phyloP scores from a whole-genome alignment of 768 basidiomycete species.

The Termitomyces sp. region DNA sequence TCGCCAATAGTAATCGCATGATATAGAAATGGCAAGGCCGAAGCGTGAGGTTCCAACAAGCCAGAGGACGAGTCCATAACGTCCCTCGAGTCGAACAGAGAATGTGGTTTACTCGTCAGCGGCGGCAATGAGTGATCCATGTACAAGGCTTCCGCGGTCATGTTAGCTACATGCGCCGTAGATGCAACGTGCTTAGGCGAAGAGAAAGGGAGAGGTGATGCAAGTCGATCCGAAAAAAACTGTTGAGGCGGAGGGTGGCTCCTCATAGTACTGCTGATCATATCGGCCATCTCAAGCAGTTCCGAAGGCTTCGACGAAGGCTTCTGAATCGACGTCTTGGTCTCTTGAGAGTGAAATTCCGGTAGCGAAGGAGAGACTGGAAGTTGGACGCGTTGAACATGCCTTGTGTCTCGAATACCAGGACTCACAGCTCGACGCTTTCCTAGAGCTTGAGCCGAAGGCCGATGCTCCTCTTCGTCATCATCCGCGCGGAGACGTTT shows the following conservation, averaged over 20 bases:
- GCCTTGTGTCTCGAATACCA: neutral
- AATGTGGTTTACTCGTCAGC: neutral
- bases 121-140: neutral
- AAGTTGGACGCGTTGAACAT: neutral
- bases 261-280: neutral
- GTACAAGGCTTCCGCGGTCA: neutral
- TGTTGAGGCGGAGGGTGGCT: neutral
- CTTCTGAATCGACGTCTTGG: neutral
- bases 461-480: constrained; percentile 2
- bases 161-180: neutral
- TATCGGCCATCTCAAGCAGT: neutral
- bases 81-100: neutral
- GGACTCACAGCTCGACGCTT: constrained; percentile 22
- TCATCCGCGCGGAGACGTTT: neutral
- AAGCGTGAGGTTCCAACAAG: neutral
- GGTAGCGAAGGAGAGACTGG: neutral
- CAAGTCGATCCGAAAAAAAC: neutral
- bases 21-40: constrained; percentile 3
- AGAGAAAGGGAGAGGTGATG: neutral
- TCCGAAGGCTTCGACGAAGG: neutral
- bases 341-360: neutral
- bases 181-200: neutral
- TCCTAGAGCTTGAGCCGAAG: constrained; percentile 27
- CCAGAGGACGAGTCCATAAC: neutral
- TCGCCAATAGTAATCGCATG: neutral